Base-by-base conservation (phyloP, 495 filamentous ascomycete genomes). In the Tuber magnatum region DNA sequence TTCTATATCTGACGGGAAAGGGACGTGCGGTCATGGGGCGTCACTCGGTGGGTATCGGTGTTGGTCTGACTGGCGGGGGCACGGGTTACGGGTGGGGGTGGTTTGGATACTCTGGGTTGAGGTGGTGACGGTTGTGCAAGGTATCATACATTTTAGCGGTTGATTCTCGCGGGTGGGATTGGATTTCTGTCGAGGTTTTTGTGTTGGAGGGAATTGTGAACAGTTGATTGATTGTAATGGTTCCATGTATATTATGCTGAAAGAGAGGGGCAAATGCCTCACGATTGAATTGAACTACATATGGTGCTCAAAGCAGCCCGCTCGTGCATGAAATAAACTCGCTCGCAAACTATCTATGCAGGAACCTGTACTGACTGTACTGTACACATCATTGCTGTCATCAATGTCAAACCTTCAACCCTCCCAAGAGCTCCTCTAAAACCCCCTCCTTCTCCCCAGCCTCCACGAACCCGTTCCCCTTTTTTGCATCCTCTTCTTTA, bases 361-460 rank as follows among this genome's bases (percentile, higher is more conserved):
- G 56, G 28, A 35, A 35, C 28, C 28, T 8, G 56, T 32, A 20
- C 56, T 20, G 32, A 14, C 28, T 8, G 56, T 32, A 20, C 56
- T 20, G 32, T 2, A 71, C 42, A 40, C n/a, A 75, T 35, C 35
- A n/a, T n/a, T n/a, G n/a, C n/a, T n/a, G 22, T 68, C 51, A n/a
- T 51, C 46, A 71, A 8, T 28, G 12, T 81, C 65, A 80, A 71
- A 79, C 79, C 69, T 72, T 70, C 56, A 79, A 44, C 8, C 40
- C 73, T 16, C 48, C 73, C 72, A 74, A 68, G 48, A 82, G 71
- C 43, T 41, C 46, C 42, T 80, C 73, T 14, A 74, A 68, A 22
- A 70, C 71, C 3, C 72, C 74, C 41, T 61, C 51, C 41, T 76
- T 76, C 40, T 68, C 74, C n/a, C 61, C 77, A 16, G 32, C 69